Base-by-base conservation (phyloP, 1,284 basidiomycete species). In the Marasmius sp. region DNA sequence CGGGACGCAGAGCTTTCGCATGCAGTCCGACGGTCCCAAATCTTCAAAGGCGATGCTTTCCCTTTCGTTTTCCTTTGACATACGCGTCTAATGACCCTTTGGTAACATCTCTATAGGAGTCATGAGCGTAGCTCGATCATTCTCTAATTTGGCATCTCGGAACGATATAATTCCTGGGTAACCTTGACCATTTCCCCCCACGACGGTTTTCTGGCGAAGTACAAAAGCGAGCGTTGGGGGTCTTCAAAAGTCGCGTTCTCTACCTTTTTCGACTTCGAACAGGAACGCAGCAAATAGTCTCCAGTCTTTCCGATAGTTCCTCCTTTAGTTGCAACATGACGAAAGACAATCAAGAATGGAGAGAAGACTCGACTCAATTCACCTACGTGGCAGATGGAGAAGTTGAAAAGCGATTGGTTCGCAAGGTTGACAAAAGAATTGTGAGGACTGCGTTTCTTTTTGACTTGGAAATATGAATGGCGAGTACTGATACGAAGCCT, bases 351-450 rank as follows among this genome's bases (percentile, higher is more conserved):
- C 63, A 64, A 51, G 64, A 58, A 60, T 65, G 64, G 64, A 52
- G 50, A 16, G 64, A 65, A 34, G 64, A 65, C 36, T 51, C 49
- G 22, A n/a, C 60, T 16, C 36, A 47, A n/a, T 56, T 48, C n/a
- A 53, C 45, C 27, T 65, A 65, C 54, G 41, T 38, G 36, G 61
- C 61, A 22, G 64, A 51, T n/a, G 50, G 57, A 7, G 64, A 60
- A 22, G 58, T 47, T 38, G 64, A 65, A 38, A 62, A 53, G 34
- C 43, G 45, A 38, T 57, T 65, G 37, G 53, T 65, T 22, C 58
- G 61, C 16, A 65, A 62, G 37, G 59, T 65, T 49, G 64, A 65
- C 45, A 57, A 50, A 49, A 52, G 64, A 0, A 65, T 65, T 33
- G 64, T 65, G 33, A 45, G 60, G 45, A 33, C n/a, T 54, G 20